Percentiles rank a stretch among this genome's conserved stretches.
These are phyloP conservation scores for Penicillium nordicum DNA, from an alignment of 2,329 filamentous ascomycete species.

Conservation along the genomic window DNA sequence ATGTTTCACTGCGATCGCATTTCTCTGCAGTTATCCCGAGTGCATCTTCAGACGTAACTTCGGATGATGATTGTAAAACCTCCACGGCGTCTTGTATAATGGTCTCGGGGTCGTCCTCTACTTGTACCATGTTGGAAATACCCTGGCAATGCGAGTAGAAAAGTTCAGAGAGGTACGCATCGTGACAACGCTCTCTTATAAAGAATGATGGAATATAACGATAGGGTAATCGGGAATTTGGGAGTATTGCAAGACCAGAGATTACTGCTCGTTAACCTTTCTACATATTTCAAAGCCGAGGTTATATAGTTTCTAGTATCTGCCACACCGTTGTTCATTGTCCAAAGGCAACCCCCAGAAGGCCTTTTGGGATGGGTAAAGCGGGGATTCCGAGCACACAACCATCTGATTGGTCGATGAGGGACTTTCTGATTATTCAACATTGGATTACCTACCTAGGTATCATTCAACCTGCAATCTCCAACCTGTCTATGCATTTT, in stretches of 20 bases:
- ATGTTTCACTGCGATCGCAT: background rate
- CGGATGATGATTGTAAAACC: background rate
- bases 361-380: background rate
- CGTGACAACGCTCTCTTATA: background rate
- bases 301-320: background rate
- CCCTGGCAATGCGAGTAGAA: background rate
- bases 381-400: background rate
- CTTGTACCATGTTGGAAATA: background rate
- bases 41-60: background rate
- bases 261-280: background rate
- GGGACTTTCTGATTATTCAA: constrained; percentile 4
- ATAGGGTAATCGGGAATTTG: background rate
- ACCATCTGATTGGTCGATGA: background rate
- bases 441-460: background rate
- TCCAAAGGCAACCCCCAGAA: background rate
- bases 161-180: background rate
- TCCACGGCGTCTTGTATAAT: background rate
- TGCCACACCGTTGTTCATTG: background rate
- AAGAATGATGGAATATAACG: too few species aligned
- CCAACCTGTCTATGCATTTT: background rate
- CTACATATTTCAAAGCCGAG: background rate
- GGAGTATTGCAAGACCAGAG: too few species aligned
- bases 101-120: background rate
- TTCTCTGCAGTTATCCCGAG: background rate
- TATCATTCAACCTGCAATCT: background rate